These are phyloP conservation scores for Stachybotrys chlorohalonatus DNA, from an alignment of 2,329 filamentous ascomycete genomes.

Conservation along the genomic window DNA sequence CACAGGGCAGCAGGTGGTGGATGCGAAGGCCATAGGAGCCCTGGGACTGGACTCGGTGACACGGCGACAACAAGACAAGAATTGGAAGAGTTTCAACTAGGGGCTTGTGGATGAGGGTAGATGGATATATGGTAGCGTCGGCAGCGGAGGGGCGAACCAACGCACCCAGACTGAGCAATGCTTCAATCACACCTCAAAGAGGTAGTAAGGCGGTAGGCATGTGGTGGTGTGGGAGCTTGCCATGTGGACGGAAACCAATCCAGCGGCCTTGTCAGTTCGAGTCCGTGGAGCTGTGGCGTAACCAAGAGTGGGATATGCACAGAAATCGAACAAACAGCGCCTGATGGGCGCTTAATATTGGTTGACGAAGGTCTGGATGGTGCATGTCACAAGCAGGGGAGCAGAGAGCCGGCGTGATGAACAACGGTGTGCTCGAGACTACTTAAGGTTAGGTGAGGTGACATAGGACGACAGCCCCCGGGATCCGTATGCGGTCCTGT, in stretches of 20 bases:
- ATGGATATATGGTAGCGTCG: background rate
- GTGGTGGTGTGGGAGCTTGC: conserved; percentile 11
- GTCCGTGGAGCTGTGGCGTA: background rate
- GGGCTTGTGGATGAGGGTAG: background rate
- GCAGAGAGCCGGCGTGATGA: background rate
- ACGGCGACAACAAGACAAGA: background rate
- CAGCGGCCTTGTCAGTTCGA: background rate
- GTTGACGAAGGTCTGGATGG: conserved; percentile 23
- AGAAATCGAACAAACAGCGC: conserved; percentile 28
- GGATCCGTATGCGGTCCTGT: background rate
- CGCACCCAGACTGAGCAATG: background rate
- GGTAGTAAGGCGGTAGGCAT: conserved; percentile 5
- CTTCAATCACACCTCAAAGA: conserved; percentile 3
- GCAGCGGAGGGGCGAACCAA: background rate
- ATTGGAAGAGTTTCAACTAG: background rate
- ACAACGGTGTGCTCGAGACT: conserved; percentile 5
- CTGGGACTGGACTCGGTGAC: background rate
- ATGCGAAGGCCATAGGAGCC: background rate
- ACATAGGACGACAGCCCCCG: background rate
- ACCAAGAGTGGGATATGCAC: conserved; percentile 4
- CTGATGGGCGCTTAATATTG: conserved; percentile 45
- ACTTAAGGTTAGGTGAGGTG: background rate
- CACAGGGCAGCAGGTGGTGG: background rate
- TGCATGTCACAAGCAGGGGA: background rate
- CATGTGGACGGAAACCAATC: conserved; percentile 14